Conservation (phyloP, 2,329 filamentous ascomycete genomes). For the Cordyceps farinosa region DNA sequence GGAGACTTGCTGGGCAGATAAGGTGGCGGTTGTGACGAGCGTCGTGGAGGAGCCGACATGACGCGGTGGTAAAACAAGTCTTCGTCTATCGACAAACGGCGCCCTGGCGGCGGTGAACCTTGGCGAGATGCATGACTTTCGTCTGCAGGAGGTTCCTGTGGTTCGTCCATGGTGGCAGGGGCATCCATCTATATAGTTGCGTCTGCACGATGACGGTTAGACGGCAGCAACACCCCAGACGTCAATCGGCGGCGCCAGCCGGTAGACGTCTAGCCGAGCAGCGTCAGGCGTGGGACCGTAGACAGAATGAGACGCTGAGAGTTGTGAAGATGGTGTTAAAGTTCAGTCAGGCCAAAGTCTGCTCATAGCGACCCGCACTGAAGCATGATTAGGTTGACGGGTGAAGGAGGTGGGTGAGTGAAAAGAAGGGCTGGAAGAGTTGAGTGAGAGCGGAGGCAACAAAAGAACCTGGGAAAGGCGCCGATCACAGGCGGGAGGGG, state of each 20-base stretch:
- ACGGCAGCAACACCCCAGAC: conserved; percentile 10
- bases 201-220: background rate
- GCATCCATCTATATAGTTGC: conserved; percentile 25
- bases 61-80: conserved; percentile 51
- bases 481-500: conserved; percentile 17
- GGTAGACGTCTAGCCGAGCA: conserved; percentile 1
- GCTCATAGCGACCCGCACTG: conserved; percentile 37
- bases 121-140: conserved; percentile 29
- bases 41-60: conserved; percentile 43
- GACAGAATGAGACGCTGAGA: conserved; percentile 6
- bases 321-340: conserved; percentile 31
- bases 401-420: conserved; percentile 17
- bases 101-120: conserved; percentile 37
- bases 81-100: conserved; percentile 53
- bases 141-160: conserved; percentile 28
- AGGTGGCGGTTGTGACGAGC: conserved; percentile 45
- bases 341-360: conserved; percentile 28
- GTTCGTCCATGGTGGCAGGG: conserved; percentile 33
- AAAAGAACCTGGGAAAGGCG: conserved; percentile 17
- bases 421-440: conserved; percentile 9
- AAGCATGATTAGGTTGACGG: conserved; percentile 29
- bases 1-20: conserved; percentile 34
- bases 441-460: conserved; percentile 7
- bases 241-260: conserved; percentile 9
- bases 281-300: background rate